Evolutionary conservation across 2,329 filamentous ascomycete species (phyloP).

Genomic region (Zasmidium cellare): DNA sequence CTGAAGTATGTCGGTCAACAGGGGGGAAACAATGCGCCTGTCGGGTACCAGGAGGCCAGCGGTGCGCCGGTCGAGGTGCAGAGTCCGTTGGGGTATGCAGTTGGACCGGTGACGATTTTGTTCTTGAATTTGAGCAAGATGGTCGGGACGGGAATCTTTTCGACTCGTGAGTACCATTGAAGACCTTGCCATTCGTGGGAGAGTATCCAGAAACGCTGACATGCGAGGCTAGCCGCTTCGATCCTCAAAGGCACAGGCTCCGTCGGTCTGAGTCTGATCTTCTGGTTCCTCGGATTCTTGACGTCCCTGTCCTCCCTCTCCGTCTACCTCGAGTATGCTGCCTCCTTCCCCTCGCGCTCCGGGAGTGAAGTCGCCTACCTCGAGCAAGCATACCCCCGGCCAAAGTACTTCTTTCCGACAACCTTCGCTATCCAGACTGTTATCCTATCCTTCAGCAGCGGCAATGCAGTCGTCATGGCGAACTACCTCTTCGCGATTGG

Average conservation of each 20-base stretch:
- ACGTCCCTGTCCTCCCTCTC: conserved; percentile 57
- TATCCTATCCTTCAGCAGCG: conserved; percentile 64
- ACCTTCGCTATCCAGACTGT: conserved; percentile 65
- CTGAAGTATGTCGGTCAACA: conserved; percentile 45
- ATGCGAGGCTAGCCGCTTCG: conserved; percentile 47
- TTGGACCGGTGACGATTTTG: conserved; percentile 57
- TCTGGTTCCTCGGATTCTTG: conserved; percentile 64
- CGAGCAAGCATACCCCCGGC: conserved; percentile 66
- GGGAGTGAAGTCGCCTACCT: conserved; percentile 68
- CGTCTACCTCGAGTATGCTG: conserved; percentile 64
- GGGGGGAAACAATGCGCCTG: conserved; percentile 52
- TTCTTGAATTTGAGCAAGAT: conserved; percentile 64
- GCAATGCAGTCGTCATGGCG: conserved; percentile 61
- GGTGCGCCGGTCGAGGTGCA: conserved; percentile 62
- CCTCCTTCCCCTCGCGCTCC: conserved; percentile 66
- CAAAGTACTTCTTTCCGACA: conserved; percentile 64
- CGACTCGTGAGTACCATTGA: conserved; percentile 54
- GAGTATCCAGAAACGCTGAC: neutral
- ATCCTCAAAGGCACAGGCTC: conserved; percentile 63
- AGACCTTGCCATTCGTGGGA: too few relatives aligned
- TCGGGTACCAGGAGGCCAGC: conserved; percentile 60
- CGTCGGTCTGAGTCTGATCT: conserved; percentile 62
- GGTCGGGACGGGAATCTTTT: conserved; percentile 54
- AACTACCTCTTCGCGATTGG: conserved; percentile 63
- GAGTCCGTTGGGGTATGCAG: conserved; percentile 61